A percentile compares a stretch with the other conserved stretches of the same genome.
Evolutionary conservation across 2,329 filamentous ascomycete genomes (phyloP).

Genomic region (Venturia oleaginea): DNA sequence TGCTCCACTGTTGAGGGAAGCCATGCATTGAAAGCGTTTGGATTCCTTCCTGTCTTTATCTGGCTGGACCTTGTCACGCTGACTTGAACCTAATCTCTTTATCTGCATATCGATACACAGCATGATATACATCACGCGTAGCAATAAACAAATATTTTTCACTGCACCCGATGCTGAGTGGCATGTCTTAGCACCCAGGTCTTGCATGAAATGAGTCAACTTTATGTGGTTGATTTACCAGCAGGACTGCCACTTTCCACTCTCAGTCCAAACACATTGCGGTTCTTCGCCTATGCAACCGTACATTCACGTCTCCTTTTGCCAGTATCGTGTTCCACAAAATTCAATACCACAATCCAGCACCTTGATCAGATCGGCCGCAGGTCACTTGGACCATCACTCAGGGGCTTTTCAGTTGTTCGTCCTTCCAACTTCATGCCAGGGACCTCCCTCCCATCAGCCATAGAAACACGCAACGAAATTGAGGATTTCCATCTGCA

Average conservation of each 20-base stretch:
- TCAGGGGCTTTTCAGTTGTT: background rate
- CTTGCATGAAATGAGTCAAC: background rate
- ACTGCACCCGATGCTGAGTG: background rate
- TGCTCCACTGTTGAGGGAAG: conserved; percentile 47
- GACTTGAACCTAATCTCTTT: background rate
- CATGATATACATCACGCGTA: background rate
- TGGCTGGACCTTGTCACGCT: background rate
- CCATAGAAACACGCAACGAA: background rate
- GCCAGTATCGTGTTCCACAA: background rate
- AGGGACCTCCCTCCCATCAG: background rate
- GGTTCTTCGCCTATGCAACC: background rate
- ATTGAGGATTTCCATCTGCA: background rate
- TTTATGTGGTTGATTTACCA: background rate
- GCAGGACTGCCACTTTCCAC: background rate
- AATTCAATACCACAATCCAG: background rate
- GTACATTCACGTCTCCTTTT: background rate
- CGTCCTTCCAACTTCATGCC: background rate
- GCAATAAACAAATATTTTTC: background rate
- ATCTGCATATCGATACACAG: background rate
- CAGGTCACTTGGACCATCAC: background rate
- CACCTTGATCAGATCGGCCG: background rate
- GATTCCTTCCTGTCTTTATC: background rate
- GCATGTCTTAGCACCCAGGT: background rate
- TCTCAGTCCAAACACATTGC: background rate
- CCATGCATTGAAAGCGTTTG: conserved; percentile 16